Evolutionary conservation across 768 basidiomycete species (phyloP), one percentile per base, ranked within the genome.

Genomic region (Amyloporia xantha): DNA sequence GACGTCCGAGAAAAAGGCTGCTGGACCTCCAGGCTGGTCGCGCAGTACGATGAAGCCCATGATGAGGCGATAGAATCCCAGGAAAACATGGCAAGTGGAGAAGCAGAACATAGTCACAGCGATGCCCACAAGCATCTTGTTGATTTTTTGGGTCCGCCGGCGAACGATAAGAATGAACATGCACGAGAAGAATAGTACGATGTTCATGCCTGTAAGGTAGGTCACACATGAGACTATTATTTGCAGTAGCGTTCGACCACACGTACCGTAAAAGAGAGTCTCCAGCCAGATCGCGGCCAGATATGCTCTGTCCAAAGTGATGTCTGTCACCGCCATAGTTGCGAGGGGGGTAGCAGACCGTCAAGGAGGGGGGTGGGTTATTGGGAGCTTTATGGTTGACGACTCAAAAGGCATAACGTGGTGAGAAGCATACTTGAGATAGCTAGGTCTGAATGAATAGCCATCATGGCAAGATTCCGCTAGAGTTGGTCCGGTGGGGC

Each of bases 201-300:
- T 53, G 40, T 66, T 66, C 52, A 62, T 64, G 21, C 62, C 65
- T 64, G 51, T 20, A 48, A 25, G 28, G 11, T 10, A n/a, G n/a
- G n/a, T n/a, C n/a, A n/a, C n/a, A n/a, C n/a, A n/a, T n/a, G n/a
- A n/a, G n/a, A n/a, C n/a, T n/a, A n/a, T n/a, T n/a, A n/a, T n/a
- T n/a, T n/a, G n/a, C n/a, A n/a, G n/a, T n/a, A n/a, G n/a, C n/a
- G n/a, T n/a, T n/a, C n/a, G n/a, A n/a, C n/a, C n/a, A 7, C 30
- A 27, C 56, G 17, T 39, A 62, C 64, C 64, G 42, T 65, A 65
- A 48, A 65, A 62, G 13, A 65, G 47, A 2, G 64, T 65, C 53
- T 65, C 62, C n/a, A 65, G 64, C 64, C 64, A 65, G 13, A 64
- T 68, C 23, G 66, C 66, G 7, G 64, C 60, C 39, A 68, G 59